Base-by-base conservation (phyloP, 371 early-diverging fungal genomes). In the Mucor lusitanicus region DNA sequence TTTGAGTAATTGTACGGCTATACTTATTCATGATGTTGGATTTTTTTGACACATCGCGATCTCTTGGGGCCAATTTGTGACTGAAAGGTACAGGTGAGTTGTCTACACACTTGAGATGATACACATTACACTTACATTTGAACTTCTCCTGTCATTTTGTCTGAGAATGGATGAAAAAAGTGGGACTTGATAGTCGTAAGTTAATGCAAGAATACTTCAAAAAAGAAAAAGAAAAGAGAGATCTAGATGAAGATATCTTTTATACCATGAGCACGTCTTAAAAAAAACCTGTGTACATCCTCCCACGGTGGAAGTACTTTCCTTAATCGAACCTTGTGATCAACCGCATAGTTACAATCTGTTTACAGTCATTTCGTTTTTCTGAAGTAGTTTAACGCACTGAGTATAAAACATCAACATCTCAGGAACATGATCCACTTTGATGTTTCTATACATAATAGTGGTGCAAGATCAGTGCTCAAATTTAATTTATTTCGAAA, bases 1-100 rank as follows among this genome's bases (percentile, higher is more conserved):
- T 86, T 77, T 97, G 93, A 25, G 98, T 98, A 70, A 98, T 92
- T 55, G 81, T 86, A 48, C 91, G 77, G 68, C 92, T 92, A 83
- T 86, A 94, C 65, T 89, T 90, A 87, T 96, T 96, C 28, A 81
- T 69, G 25, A 70, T 72, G 32, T 30, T 42, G 19, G 66, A 19
- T 19, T 71, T 65, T 28, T 64, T 59, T 21, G 65, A 66, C 25
- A 63, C 68, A 46, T 73, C 63, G 33, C 68, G 74, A 57, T 79
- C 69, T 61, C 79, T 75, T 28, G 78, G 79, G 8, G 67, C 63
- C n/a, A 77, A 54, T 64, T 79, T 79, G 58, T 79, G 79, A 39
- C 79, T 79, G 35, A 3, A 37, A 32, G 58, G 21, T 5, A 35
- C 37, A 23, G 59, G 19, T 28, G 54, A 53, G 3, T 9, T 50